phyloP scores from a whole-genome alignment of 371 early-diverging fungal species.

The Mucor saturninus region DNA sequence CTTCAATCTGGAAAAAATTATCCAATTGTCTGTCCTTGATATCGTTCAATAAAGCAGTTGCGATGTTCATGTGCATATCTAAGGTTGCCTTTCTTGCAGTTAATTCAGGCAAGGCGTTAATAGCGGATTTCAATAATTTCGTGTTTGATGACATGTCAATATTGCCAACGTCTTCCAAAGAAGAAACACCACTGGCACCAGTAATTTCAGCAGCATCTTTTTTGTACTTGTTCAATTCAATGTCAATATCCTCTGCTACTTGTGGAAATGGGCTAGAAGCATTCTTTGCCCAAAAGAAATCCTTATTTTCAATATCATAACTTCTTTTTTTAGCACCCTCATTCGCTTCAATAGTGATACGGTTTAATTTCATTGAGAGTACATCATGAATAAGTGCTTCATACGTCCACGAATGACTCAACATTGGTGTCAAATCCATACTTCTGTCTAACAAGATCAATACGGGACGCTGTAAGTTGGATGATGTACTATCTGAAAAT shows the following conservation, averaged over 20 bases:
- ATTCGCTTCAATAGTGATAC: conserved; percentile 68
- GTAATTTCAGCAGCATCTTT: conserved; percentile 93
- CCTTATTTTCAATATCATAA: conserved; percentile 91
- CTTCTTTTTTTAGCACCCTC: conserved; percentile 65
- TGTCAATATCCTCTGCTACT: conserved; percentile 95
- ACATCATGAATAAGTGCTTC: conserved; percentile 97
- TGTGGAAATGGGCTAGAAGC: conserved; percentile 96
- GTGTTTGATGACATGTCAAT: conserved; percentile 78
- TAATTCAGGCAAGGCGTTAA: conserved; percentile 94
- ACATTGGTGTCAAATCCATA: conserved; percentile 93
- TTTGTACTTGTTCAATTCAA: conserved; percentile 90
- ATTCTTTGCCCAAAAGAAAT: conserved; percentile 95
- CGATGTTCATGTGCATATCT: conserved; percentile 99
- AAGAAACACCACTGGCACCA: conserved; percentile 80
- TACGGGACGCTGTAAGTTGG: conserved; percentile 67
- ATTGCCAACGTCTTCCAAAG: conserved; percentile 85
- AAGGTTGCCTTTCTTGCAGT: conserved; percentile 94
- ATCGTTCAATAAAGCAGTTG: conserved; percentile 86
- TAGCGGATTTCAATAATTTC: conserved; percentile 88
- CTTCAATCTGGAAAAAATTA: conserved; percentile 94
- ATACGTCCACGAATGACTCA: conserved; percentile 98
- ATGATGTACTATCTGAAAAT: conserved; percentile 64
- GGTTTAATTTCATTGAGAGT: conserved; percentile 90
- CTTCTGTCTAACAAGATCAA: conserved; percentile 94
- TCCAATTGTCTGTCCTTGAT: conserved; percentile 97